phyloP scores from a whole-genome alignment of 2,329 filamentous ascomycete genomes.

The Proliferodiscus dingleyae region DNA sequence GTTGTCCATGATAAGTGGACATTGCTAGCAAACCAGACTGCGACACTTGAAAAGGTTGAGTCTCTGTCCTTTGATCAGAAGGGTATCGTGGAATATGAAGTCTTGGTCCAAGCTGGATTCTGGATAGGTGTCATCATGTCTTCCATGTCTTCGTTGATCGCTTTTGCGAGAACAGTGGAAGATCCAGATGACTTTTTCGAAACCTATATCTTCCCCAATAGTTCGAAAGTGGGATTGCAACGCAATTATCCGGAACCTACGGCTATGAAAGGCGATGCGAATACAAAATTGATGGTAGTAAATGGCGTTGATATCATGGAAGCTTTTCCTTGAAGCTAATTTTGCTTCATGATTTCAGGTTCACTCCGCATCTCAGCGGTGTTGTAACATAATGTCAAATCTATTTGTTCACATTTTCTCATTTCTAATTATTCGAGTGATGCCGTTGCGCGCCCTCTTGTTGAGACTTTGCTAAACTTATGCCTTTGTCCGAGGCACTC shows the following conservation, averaged over 20 bases:
- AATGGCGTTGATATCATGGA: conserved; percentile 16
- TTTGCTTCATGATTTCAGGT: background rate
- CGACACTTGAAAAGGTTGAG: conserved; percentile 4
- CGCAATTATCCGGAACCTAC: conserved; percentile 2
- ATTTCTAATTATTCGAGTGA: background rate
- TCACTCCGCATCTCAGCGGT: background rate
- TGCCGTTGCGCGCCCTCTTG: too few species aligned
- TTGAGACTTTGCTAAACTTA: too few species aligned
- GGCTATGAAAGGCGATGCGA: conserved; percentile 7
- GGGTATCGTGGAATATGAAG: conserved; percentile 14
- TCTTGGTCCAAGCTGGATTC: conserved; percentile 10
- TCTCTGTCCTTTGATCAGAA: conserved; percentile 13
- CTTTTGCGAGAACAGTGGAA: conserved; percentile 10
- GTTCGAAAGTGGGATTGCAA: background rate
- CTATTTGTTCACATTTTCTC: background rate
- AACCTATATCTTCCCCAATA: conserved; percentile 9
- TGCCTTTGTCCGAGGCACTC: too few species aligned
- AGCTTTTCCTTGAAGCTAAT: conserved; percentile 10
- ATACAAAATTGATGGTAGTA: conserved; percentile 13
- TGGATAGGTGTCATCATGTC: conserved; percentile 11
- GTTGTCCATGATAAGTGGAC: conserved; percentile 11
- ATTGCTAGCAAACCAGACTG: conserved; percentile 3
- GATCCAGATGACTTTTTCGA: conserved; percentile 10
- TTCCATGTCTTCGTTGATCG: conserved; percentile 12
- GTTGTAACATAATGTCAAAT: background rate